A percentile compares a stretch with the other conserved stretches of the same genome.
phyloP scores from a whole-genome alignment of 352 stramenopile genomes.

The Stramenopiles sp. region DNA sequence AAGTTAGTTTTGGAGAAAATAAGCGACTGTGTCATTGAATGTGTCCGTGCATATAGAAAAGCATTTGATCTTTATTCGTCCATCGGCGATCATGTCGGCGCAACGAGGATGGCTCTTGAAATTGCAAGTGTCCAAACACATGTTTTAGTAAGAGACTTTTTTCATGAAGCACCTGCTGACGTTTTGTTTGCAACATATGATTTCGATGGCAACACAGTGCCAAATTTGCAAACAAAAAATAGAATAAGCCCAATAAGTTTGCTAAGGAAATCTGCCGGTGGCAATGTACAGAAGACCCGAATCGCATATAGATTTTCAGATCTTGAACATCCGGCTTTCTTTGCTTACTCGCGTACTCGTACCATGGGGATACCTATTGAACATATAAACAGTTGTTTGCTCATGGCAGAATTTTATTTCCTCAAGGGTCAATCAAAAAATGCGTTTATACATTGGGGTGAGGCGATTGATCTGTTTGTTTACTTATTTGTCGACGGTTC shows the following conservation, averaged over 20 bases:
- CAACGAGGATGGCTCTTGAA: neutral
- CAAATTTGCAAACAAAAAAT: no score
- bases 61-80: constrained; percentile 1
- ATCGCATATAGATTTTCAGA: neutral
- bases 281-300: neutral
- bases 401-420: neutral
- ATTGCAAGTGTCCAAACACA: constrained; percentile 2
- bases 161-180: neutral
- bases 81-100: neutral
- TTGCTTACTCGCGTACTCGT: neutral
- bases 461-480: neutral
- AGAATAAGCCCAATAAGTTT: neutral
- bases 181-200: neutral
- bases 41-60: neutral
- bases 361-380: neutral
- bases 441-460: neutral
- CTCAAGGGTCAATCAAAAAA: neutral
- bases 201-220: neutral
- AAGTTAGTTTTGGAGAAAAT: neutral
- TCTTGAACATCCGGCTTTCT: neutral
- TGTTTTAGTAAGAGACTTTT: neutral
- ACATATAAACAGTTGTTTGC: neutral
- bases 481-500: constrained; percentile 6
- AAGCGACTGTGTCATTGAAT: neutral
- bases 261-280: neutral